Percentiles rank a stretch among this genome's conserved stretches.
Evolutionary conservation across 129 eudicot genomes (phyloP).

Genomic region (Silybum marianum): DNA sequence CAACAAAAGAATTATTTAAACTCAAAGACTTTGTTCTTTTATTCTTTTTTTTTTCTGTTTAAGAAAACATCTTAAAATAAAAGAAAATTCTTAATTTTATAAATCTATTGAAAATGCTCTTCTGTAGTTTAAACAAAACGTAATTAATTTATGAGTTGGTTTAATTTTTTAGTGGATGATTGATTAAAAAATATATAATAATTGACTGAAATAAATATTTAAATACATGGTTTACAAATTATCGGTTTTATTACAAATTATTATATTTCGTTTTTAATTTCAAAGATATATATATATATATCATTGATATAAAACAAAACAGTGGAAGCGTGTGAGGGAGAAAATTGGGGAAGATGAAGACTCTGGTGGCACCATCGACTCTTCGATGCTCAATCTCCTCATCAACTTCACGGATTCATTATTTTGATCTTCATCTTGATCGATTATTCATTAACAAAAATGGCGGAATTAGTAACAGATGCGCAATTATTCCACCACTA

Average conservation of each 20-base stretch:
- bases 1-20: too few relatives aligned
- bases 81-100: too few relatives aligned
- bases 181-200: too few relatives aligned
- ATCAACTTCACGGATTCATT: slow-evolving; percentile 21
- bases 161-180: too few relatives aligned
- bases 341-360: slow-evolving; percentile 41
- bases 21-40: too few relatives aligned
- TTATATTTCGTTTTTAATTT: background rate
- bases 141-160: too few relatives aligned
- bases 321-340: background rate
- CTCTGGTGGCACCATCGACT: slow-evolving; percentile 25
- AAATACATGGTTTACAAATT: background rate
- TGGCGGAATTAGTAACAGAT: slow-evolving; percentile 25
- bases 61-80: too few relatives aligned
- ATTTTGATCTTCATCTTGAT: background rate
- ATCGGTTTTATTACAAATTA: too few relatives aligned
- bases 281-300: background rate
- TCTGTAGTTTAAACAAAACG: too few relatives aligned
- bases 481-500: background rate
- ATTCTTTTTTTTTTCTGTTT: too few relatives aligned
- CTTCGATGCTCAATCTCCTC: slow-evolving; percentile 36
- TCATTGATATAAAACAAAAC: background rate
- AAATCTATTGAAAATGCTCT: too few relatives aligned
- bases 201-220: too few relatives aligned
- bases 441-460: slow-evolving; percentile 19